These are phyloP conservation scores for Leccinum pallidistipes DNA, from an alignment of 1,284 basidiomycete genomes.

Conservation along the genomic window DNA sequence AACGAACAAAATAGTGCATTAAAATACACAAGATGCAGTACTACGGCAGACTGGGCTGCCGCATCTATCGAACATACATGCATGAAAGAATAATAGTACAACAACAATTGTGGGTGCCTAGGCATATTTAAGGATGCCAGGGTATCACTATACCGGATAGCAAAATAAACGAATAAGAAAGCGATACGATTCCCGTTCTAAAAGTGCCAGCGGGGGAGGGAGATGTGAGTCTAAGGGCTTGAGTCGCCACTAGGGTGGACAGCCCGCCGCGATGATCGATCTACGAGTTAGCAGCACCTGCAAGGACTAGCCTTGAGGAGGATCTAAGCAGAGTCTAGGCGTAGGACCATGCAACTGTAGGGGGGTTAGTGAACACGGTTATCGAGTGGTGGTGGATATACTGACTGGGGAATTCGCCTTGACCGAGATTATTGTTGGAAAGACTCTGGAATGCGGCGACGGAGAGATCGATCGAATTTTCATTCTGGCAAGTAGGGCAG, in stretches of 20 bases:
- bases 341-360: slow-evolving; percentile 50
- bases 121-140: not conserved
- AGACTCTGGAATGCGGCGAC: slow-evolving; percentile 69
- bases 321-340: slow-evolving; percentile 18
- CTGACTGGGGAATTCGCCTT: slow-evolving; percentile 66
- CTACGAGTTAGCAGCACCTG: slow-evolving; percentile 6
- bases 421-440: slow-evolving; percentile 39
- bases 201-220: slow-evolving; percentile 15
- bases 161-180: slow-evolving; percentile 2
- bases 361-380: slow-evolving; percentile 3
- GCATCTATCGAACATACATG: not conserved
- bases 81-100: not conserved
- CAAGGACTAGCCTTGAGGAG: slow-evolving; percentile 27
- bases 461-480: slow-evolving; percentile 80
- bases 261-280: not conserved
- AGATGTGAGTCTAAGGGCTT: slow-evolving; percentile 18
- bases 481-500: slow-evolving; percentile 78
- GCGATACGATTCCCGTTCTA: slow-evolving; percentile 2
- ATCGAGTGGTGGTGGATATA: not conserved
- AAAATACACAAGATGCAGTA: slow-evolving; percentile 8
- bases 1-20: slow-evolving; percentile 1
- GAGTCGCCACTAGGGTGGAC: slow-evolving; percentile 41
- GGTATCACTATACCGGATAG: slow-evolving; percentile 18
- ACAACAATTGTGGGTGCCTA: not conserved
- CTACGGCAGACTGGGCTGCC: slow-evolving; percentile 2